Base-by-base conservation (phyloP, 1,284 basidiomycete species). In the Apiotrichum domesticum region DNA sequence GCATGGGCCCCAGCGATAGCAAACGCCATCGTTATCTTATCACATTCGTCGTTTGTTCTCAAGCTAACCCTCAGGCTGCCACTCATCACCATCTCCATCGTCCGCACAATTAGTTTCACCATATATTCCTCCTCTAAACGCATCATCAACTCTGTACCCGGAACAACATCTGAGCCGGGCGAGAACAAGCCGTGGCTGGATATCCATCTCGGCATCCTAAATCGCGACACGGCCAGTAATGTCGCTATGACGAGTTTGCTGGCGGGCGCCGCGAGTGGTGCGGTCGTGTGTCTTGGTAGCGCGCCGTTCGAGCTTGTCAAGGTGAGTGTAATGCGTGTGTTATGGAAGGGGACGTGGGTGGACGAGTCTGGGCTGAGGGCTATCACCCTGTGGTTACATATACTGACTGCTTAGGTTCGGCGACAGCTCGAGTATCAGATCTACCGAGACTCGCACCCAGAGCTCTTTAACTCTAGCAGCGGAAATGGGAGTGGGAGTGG, bases 221-320 rank as follows among this genome's bases (percentile, higher is more conserved):
- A 65, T 37, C 32, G 54, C 49, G 66, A 75, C 49, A 66, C 63
- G 54, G 80, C 88, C 21, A 65, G 84, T 14, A 85, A 90, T 73
- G 87, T 85, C 39, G 86, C 88, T 4, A 72, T 86, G 32, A 83
- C 85, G 1, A 72, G 69, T 51, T 42, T 70, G 56, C 56, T 77
- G 11, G 75, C 74, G 8, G 75, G 75, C 9, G 74, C 67, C 5
- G 74, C 74, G 5, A 69, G 66, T 50, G 75, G 75, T 6, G 72
- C 72, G 1, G 72, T 75, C 2, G 74, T 76, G 8, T 75, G 72
- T 51, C 50, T 76, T 0, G 74, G 74, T 6, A 90, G 88, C 78
- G 86, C 88, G 63, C 90, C 94, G 35, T 98, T 98, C 67, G 94
- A 97, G 74, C 85, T 98, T 44, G 91, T 97, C 67, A 97, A 98